Base-by-base conservation (phyloP, 768 basidiomycete species). In the Leccinum olivaceopallidum region DNA sequence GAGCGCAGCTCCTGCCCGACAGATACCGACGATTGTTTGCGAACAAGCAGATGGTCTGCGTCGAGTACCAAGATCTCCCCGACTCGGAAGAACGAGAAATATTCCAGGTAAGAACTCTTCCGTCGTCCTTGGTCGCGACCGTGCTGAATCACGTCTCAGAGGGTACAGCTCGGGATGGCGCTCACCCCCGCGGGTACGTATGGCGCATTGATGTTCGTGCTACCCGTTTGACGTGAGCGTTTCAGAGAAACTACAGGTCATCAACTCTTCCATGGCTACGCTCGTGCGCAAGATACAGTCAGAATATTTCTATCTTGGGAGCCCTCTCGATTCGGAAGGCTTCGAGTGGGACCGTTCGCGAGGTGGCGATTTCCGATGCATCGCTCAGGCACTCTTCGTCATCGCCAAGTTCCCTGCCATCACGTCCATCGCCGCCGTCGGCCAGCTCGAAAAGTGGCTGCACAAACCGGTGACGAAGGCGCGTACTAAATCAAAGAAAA, bases 91-190 rank as follows among this genome's bases (percentile, higher is more conserved):
- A 89, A 64, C 78, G 88, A 22, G 87, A 89, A 63, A 84, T 89
- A 18, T 89, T 89, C 75, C 87, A 89, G 78, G 90, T 87, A 47
- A 47, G 80, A 55, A n/a, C 8, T 4, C 7, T n/a, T 13, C 4
- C 26, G 14, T 28, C 10, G 4, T 6, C 42, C 26, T 37, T 30
- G 24, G 1, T 48, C 49, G 30, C 12, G 3, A 53, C 20, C 26
- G 47, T 56, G 16, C 52, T 5, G n/a, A 66, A 49, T 22, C 30
- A 24, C 36, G 63, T 20, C 12, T 4, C 53, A 92, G 87, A 80
- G 90, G 53, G 90, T 92, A 7, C 90, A 91, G 72, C 78, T 89
- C 4, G 90, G 90, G 7, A 86, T 92, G 80, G 88, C 90, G 0
- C 76, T 90, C 32, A 90, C 88, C 0, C 86, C 86, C 5, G 85